A percentile compares a stretch with the other conserved stretches of the same genome.
phyloP scores from a whole-genome alignment of 2,329 filamentous ascomycete genomes.

The Colletotrichum caudatum region DNA sequence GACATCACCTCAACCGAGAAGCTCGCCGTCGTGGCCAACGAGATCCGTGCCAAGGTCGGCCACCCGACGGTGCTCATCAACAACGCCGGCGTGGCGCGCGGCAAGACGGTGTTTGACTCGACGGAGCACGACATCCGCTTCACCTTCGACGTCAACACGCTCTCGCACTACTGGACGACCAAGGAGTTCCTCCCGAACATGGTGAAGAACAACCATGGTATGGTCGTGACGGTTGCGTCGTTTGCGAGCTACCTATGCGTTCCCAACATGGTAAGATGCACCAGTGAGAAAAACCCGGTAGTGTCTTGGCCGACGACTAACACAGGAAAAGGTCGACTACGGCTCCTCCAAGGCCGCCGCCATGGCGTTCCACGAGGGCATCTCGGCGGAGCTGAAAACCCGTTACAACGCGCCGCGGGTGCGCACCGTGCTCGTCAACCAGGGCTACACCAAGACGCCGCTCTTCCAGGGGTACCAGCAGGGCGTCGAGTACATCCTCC shows the following conservation, averaged over 20 bases:
- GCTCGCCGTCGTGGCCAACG: conserved; percentile 63
- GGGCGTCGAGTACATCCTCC: conserved; percentile 63
- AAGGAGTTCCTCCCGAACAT: conserved; percentile 77
- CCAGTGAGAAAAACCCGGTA: fast-evolving
- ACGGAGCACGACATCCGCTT: conserved; percentile 70
- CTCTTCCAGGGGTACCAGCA: conserved; percentile 69
- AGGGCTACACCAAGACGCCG: conserved; percentile 71
- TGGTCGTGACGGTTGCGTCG: conserved; percentile 77
- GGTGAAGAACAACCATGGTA: conserved; percentile 74
- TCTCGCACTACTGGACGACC: conserved; percentile 75
- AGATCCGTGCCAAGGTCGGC: conserved; percentile 68
- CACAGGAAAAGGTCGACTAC: conserved; percentile 67
- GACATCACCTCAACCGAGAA: conserved; percentile 72
- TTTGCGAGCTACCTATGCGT: conserved; percentile 71
- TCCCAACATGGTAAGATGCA: conserved; percentile 61
- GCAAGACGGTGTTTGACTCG: conserved; percentile 70
- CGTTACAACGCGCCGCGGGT: conserved; percentile 73
- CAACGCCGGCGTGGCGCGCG: conserved; percentile 75
- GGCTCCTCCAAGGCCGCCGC: conserved; percentile 74
- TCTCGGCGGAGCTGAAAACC: conserved; percentile 68
- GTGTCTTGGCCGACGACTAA: background rate
- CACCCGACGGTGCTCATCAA: conserved; percentile 78
- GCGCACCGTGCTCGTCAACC: conserved; percentile 74
- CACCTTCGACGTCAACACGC: conserved; percentile 78
- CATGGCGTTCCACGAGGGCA: conserved; percentile 75